phyloP scores from a whole-genome alignment of 2,329 filamentous ascomycete species.

The Chaetomium globosum region DNA sequence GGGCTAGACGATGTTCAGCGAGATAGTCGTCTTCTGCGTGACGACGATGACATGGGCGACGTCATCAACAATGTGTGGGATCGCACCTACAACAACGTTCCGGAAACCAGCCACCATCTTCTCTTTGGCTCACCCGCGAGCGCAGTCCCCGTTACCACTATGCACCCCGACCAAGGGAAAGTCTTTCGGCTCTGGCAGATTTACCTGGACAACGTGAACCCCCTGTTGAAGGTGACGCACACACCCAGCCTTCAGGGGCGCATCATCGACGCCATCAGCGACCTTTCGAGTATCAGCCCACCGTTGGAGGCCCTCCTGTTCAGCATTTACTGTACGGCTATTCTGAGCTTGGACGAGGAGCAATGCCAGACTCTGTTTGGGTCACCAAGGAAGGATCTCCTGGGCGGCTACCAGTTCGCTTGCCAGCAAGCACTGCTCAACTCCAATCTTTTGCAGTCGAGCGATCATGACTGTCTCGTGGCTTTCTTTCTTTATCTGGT shows the following conservation, averaged over 20 bases:
- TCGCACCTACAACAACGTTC: constrained; percentile 37
- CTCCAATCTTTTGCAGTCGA: constrained; percentile 53
- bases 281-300: constrained; percentile 46
- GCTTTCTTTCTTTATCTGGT: constrained; percentile 62
- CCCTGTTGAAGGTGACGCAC: constrained; percentile 62
- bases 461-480: constrained; percentile 57
- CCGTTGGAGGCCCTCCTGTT: constrained; percentile 60
- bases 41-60: constrained; percentile 42
- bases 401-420: constrained; percentile 50
- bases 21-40: constrained; percentile 35
- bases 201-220: constrained; percentile 61
- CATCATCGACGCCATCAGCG: constrained; percentile 53
- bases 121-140: constrained; percentile 53
- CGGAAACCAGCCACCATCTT: constrained; percentile 50
- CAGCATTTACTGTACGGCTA: constrained; percentile 51
- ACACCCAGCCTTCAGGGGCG: constrained; percentile 56
- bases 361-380: constrained; percentile 50
- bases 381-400: constrained; percentile 46
- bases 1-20: constrained; percentile 33
- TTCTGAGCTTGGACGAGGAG: constrained; percentile 47
- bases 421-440: constrained; percentile 58
- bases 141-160: constrained; percentile 48
- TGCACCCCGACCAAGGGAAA: constrained; percentile 54
- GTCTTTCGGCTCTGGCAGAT: constrained; percentile 59
- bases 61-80: constrained; percentile 52